Percentiles rank a stretch among this genome's conserved stretches.
phyloP scores from a whole-genome alignment of 2,329 filamentous ascomycete genomes.

The Aspergillus pseudoviridinutans region DNA sequence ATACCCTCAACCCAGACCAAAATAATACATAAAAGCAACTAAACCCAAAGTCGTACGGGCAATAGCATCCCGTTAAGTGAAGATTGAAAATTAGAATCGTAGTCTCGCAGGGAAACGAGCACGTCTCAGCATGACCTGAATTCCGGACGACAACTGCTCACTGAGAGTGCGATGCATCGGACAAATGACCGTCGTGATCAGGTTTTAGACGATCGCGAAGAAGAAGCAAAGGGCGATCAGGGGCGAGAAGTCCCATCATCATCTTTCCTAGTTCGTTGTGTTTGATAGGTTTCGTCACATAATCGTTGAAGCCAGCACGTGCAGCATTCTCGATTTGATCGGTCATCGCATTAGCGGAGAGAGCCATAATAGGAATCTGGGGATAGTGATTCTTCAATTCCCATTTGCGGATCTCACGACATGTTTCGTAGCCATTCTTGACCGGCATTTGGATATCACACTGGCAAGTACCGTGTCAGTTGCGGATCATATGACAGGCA shows the following conservation, averaged over 20 bases:
- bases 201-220: conserved; percentile 37
- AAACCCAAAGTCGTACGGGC: not conserved
- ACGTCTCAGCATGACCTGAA: not conserved
- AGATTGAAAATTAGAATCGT: not conserved
- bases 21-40: conserved; percentile 10
- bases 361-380: conserved; percentile 47
- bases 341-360: conserved; percentile 49
- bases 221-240: conserved; percentile 38
- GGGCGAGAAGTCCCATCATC: conserved; percentile 48
- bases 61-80: not conserved
- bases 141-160: not conserved
- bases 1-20: conserved; percentile 10
- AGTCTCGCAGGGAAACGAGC: not conserved
- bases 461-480: conserved; percentile 16
- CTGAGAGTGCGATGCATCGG: conserved; percentile 8
- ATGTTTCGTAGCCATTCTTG: conserved; percentile 48
- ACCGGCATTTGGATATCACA: conserved; percentile 51
- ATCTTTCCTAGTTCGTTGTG: conserved; percentile 47
- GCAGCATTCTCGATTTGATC: conserved; percentile 47
- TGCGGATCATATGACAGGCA: not conserved
- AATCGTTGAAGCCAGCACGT: conserved; percentile 47
- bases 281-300: conserved; percentile 49
- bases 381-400: conserved; percentile 44
- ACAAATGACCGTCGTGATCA: conserved; percentile 16
- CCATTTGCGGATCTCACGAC: conserved; percentile 45